Base-by-base conservation (phyloP, 1,284 basidiomycete genomes). In the Exobasidium cylindrosporum region DNA sequence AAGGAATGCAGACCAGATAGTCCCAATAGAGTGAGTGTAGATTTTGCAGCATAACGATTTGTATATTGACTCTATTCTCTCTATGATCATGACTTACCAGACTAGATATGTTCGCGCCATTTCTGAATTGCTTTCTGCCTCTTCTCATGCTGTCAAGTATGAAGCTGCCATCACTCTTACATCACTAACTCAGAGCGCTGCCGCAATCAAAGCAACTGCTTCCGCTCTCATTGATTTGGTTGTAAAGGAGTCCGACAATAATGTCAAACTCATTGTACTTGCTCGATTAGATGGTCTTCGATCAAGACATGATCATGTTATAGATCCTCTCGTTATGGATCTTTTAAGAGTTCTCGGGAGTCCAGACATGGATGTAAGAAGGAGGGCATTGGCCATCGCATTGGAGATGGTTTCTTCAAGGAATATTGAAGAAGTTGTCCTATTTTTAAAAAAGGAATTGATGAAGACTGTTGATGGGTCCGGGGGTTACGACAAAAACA, bases 391-490 rank as follows among this genome's bases (percentile, higher is more conserved):
- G 63, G 85, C 83, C 60, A 91, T 97, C 69, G 91, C 94, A 5
- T 83, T 98, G 60, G 92, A 89, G 77, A 93, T 98, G 90, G 91
- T 94, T 1, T 90, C 91, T 11, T 92, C 90, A 74, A 84, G 94
- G 59, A 98, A 96, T 72, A 92, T 98, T n/a, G 95, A 97, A 77
- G 96, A 98, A 61, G 92, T 97, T 1, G 93, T 97, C 1, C 81
- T 91, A 1, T 92, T 97, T 85, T 84, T 99, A 74, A 97, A 97
- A 85, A 99, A 98, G 82, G 94, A 98, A 81, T 85, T 99, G n/a
- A 87, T 89, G 76, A 89, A 88, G 80, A 97, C 95, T 1, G 67
- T 69, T 54, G 72, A 73, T 47, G 63, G 24, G 17, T 46, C 52
- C 1, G 50, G 53, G 7, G 60, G 60, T 29, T 68, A 72, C 54